Percentiles rank a stretch among this genome's conserved stretches.
These are phyloP conservation scores for Backusella liffmaniae DNA, from an alignment of 192 early-diverging fungal species.

Conservation along the genomic window DNA sequence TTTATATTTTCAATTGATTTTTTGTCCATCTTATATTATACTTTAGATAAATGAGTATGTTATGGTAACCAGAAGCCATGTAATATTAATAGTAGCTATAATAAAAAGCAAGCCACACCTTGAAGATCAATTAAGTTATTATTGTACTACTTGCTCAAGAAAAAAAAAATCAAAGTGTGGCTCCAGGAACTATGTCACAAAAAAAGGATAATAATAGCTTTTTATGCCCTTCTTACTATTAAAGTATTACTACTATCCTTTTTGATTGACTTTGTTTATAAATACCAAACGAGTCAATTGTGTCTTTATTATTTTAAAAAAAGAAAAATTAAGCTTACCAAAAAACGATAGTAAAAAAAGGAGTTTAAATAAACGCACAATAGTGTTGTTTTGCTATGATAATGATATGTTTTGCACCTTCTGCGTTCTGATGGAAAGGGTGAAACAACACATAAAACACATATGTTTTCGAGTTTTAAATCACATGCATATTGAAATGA, in stretches of 20 bases:
- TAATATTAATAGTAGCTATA: neutral
- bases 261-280: neutral
- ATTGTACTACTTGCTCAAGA: neutral
- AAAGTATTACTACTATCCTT: neutral
- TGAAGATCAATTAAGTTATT: neutral
- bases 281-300: neutral
- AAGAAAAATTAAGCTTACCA: neutral
- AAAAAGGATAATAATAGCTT: neutral
- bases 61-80: neutral
- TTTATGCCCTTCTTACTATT: neutral
- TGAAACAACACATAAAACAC: neutral
- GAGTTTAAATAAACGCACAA: neutral
- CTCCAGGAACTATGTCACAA: neutral
- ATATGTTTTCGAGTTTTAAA: neutral
- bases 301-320: neutral
- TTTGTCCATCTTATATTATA: neutral
- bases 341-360: neutral
- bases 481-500: neutral
- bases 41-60: too few species aligned
- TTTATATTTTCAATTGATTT: constrained; percentile 19
- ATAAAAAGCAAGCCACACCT: neutral
- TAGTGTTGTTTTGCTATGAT: neutral
- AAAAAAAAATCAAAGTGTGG: neutral
- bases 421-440: neutral
- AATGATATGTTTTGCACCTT: neutral